A percentile compares a stretch with the other conserved stretches of the same genome.
Evolutionary conservation across 495 filamentous ascomycete species (phyloP).

Genomic region (Hyphodiscus hymeniophilus): DNA sequence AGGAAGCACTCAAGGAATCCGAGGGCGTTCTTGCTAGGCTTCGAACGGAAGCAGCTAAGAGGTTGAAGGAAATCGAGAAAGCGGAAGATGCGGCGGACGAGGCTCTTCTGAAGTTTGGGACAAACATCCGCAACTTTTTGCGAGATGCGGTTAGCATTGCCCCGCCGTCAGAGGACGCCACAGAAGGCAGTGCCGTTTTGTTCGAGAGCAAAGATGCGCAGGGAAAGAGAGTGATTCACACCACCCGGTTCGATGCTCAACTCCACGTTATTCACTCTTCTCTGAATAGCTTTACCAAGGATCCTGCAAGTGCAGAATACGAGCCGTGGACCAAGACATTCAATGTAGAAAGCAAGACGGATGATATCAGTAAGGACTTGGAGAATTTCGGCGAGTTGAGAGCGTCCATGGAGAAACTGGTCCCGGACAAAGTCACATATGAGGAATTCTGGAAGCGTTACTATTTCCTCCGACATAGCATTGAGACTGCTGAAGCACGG

Average conservation of each 20-base stretch:
- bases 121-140: slow-evolving; percentile 84
- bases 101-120: slow-evolving; percentile 85
- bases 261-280: slow-evolving; percentile 89
- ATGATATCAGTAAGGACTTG: slow-evolving; percentile 72
- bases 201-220: slow-evolving; percentile 90
- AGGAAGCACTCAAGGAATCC: slow-evolving; percentile 52
- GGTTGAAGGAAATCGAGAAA: slow-evolving; percentile 83
- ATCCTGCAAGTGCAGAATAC: slow-evolving; percentile 69
- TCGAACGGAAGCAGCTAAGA: slow-evolving; percentile 69
- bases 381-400: slow-evolving; percentile 85
- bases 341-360: slow-evolving; percentile 76
- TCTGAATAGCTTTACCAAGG: slow-evolving; percentile 74
- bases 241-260: slow-evolving; percentile 90
- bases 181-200: slow-evolving; percentile 42
- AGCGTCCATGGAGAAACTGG: slow-evolving; percentile 88
- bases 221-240: slow-evolving; percentile 85
- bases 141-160: slow-evolving; percentile 85
- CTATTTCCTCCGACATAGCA: slow-evolving; percentile 87
- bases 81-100: slow-evolving; percentile 98
- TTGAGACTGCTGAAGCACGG: slow-evolving; percentile 92
- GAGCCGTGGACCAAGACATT: slow-evolving; percentile 67
- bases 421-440: slow-evolving; percentile 85
- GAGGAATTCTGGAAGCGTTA: slow-evolving; percentile 89
- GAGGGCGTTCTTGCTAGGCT: slow-evolving; percentile 80
- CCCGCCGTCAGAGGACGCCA: slow-evolving; percentile 40